Evolutionary conservation across 345 rosid species (phyloP), one percentile per base, ranked within the genome.

Genomic region (Geranium brycei): DNA sequence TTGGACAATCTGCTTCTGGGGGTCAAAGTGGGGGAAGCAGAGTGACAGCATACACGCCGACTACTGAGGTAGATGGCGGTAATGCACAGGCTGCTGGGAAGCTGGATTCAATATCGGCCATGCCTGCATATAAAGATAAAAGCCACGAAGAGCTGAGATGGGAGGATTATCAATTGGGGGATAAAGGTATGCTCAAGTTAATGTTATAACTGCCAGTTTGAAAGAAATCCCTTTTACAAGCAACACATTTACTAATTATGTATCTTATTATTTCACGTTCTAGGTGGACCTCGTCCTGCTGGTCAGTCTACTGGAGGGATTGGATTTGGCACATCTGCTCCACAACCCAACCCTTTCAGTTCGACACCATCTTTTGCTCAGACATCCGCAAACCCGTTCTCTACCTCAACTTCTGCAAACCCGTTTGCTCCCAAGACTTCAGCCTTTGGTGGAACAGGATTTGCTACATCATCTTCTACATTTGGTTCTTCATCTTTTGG

Each of bases 1-100:
- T 85, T 75, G 87, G 84, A 35, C 90, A 81, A 72, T 64, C 87
- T 69, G 62, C 76, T 60, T 81, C 85, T 67, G 91, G 85, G 31
- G 83, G 69, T 41, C 72, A 65, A 53, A 68, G 73, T 16, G 71
- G 69, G 14, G 81, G 81, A 62, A 67, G 66, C 64, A 56, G 81
- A 60, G 71, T 61, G 31, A 68, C 67, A 28, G 55, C 75, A 5
- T 77, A 70, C 55, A 31, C 68, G 1, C 53, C 75, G 64, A 74
- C 78, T 55, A 57, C 69, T 13, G 75, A 77, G 14, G 61, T 66
- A 17, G 78, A 73, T 35, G 31, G 51, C 15, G 13, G 38, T 41
- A 73, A 70, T 58, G 70, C 69, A 4, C 70, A 65, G 72, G 62
- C 72, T 17, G 18, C 40, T 68, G 71, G 68, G 35, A 74, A 77